phyloP scores from a whole-genome alignment of 352 stramenopile genomes.

The Phytophthora macrochlamydospora region DNA sequence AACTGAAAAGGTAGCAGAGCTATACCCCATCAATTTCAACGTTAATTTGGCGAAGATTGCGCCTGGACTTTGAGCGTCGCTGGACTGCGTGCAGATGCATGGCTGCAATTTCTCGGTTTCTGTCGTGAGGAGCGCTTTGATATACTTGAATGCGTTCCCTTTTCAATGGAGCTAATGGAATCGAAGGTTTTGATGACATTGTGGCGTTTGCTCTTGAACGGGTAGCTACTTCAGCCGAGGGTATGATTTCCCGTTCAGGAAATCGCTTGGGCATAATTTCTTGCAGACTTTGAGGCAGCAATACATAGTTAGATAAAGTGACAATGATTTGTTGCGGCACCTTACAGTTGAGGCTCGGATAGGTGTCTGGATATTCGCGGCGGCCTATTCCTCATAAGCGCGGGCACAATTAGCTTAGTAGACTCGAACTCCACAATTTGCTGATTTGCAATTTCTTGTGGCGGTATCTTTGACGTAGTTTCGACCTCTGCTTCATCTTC shows the following conservation, averaged over 20 bases:
- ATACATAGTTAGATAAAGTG: not conserved
- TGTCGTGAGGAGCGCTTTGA: slow-evolving; percentile 40
- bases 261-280: slow-evolving; percentile 13
- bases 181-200: slow-evolving; percentile 5
- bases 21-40: slow-evolving; percentile 32
- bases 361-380: slow-evolving; percentile 36
- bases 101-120: slow-evolving; percentile 69
- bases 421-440: slow-evolving; percentile 2
- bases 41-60: slow-evolving; percentile 29
- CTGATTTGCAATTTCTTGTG: not conserved
- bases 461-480: slow-evolving; percentile 10
- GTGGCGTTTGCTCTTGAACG: slow-evolving; percentile 4
- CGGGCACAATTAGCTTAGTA: not conserved
- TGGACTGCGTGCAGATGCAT: slow-evolving; percentile 65
- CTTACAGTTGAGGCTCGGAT: slow-evolving; percentile 46
- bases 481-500: slow-evolving; percentile 60
- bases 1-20: not conserved
- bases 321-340: not conserved
- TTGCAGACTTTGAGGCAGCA: slow-evolving; percentile 16
- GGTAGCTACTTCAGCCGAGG: not conserved
- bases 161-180: slow-evolving; percentile 19
- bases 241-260: slow-evolving; percentile 5
- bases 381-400: slow-evolving; percentile 11
- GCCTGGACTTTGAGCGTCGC: slow-evolving; percentile 48
- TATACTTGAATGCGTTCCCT: slow-evolving; percentile 20